Base-by-base conservation (phyloP, 2,329 filamentous ascomycete genomes). In the Exophiala spinifera region DNA sequence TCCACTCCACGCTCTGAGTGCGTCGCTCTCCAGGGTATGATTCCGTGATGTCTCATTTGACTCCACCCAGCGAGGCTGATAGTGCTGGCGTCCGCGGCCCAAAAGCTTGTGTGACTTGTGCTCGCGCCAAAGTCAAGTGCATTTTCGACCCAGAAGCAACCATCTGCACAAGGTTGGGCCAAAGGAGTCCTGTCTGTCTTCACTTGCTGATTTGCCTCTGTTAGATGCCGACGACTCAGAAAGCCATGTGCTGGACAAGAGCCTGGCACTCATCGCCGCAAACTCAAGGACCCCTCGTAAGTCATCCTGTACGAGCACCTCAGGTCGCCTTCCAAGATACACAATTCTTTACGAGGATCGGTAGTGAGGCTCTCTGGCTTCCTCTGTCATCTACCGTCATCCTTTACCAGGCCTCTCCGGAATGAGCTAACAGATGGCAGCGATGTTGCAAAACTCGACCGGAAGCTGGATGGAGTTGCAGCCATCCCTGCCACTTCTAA, bases 401-500 rank as follows among this genome's bases (percentile, higher is more conserved):
- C 7, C 28, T 5, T 31, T 31, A 6, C 11, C 28, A 31, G 10
- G 28, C 4, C 4, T 31, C 28, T 31, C 28, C 7, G 4, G 28
- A 10, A 31, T 31, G 28, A 11, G 28, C 28, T 31, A 10, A 31
- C 28, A 31, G 28, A 10, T 10, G 10, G 21, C 15, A 57, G 44
- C 48, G 53, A 67, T 45, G 61, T 68, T 8, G 50, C 58, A 6
- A 53, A 60, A 14, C 40, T 68, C 2, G 64, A 68, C 43, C 58
- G 57, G 10, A 67, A 68, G 42, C 48, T 67, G 13, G 65, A 68
- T 21, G 61, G 59, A 4, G 65, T 68, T 49, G 61, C 63, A 11
- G 61, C 63, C 6, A 40, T 67, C 8, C 48, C 67, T 21, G 58
- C 61, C 1, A 54, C 63, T 21, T 50, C 54, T 40, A 15, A 43